A percentile compares a stretch with the other conserved stretches of the same genome.
Evolutionary conservation across 1,284 basidiomycete genomes (phyloP).

Genomic region (Pterula multifida): DNA sequence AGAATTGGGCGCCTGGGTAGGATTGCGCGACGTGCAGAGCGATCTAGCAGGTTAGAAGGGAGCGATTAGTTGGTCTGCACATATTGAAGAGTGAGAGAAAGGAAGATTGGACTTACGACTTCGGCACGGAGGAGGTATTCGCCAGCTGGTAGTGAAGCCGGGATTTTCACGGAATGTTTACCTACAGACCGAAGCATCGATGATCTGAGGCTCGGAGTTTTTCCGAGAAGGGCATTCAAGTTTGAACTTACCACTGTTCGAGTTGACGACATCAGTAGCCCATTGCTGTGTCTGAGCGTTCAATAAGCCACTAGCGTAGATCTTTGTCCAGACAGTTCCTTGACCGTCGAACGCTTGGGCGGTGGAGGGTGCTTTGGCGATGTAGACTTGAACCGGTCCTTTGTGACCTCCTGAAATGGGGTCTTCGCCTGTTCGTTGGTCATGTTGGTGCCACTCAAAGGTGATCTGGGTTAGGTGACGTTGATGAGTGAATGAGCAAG

Average conservation of each 20-base stretch:
- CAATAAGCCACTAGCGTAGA: conserved; percentile 35
- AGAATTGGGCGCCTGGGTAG: conserved; percentile 35
- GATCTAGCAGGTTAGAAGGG: conserved; percentile 17
- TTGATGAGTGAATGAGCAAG: too few species aligned
- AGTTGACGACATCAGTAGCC: conserved; percentile 37
- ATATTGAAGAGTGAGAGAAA: neutral
- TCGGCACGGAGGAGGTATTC: conserved; percentile 39
- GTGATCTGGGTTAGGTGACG: too few species aligned
- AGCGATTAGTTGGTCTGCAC: neutral
- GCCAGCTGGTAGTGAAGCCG: conserved; percentile 32
- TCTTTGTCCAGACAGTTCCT: conserved; percentile 41
- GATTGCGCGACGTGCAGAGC: conserved; percentile 30
- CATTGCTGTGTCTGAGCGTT: conserved; percentile 23
- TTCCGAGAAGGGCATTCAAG: neutral
- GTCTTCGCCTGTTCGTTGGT: conserved; percentile 39
- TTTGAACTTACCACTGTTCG: conserved; percentile 22
- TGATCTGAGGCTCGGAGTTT: neutral
- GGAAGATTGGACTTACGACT: conserved; percentile 20
- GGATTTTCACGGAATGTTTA: conserved; percentile 34
- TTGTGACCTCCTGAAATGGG: conserved; percentile 40
- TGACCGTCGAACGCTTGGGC: conserved; percentile 32
- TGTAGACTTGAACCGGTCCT: conserved; percentile 36
- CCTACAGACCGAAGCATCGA: conserved; percentile 13
- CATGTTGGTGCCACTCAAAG: conserved; percentile 36
- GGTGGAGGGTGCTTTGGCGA: conserved; percentile 35